Percentiles rank a stretch among this genome's conserved stretches.
Evolutionary conservation across 306 rosid genomes (phyloP).

Genomic region (Benincasa hispida): DNA sequence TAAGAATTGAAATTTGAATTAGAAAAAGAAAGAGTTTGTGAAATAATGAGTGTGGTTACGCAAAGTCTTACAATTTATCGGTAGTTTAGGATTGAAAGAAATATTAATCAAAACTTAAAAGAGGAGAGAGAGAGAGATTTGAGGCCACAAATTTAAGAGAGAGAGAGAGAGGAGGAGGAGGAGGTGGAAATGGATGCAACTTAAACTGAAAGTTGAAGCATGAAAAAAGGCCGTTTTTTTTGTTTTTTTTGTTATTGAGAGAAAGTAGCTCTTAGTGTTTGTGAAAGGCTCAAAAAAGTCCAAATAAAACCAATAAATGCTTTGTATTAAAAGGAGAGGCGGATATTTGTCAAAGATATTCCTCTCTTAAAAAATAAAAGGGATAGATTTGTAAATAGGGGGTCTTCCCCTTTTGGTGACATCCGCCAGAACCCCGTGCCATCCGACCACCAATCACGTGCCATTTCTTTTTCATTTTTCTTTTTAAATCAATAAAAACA

Average conservation of each 20-base stretch:
- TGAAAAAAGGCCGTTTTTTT: neutral
- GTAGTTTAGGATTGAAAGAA: neutral
- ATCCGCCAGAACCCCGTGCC: slow-evolving; percentile 1
- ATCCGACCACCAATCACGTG: slow-evolving; percentile 1
- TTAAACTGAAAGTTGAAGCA: neutral
- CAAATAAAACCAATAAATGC: neutral
- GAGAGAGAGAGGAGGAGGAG: neutral
- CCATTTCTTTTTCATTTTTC: neutral
- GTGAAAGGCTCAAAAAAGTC: neutral
- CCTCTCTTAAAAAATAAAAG: neutral
- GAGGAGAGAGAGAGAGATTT: neutral
- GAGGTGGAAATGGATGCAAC: neutral
- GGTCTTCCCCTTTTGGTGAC: neutral
- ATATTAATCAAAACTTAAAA: neutral
- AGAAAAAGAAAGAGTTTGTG: neutral
- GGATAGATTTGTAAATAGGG: neutral
- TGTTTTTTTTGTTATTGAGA: neutral
- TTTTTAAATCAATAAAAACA: neutral
- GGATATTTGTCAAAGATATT: neutral
- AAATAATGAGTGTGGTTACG: neutral
- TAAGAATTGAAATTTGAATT: too few species aligned
- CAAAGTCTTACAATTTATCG: neutral
- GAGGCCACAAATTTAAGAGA: neutral
- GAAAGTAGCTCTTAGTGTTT: neutral
- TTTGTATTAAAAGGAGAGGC: neutral